These are phyloP conservation scores for Penicillium antarcticum DNA, from an alignment of 495 filamentous ascomycete genomes.

Conservation along the genomic window DNA sequence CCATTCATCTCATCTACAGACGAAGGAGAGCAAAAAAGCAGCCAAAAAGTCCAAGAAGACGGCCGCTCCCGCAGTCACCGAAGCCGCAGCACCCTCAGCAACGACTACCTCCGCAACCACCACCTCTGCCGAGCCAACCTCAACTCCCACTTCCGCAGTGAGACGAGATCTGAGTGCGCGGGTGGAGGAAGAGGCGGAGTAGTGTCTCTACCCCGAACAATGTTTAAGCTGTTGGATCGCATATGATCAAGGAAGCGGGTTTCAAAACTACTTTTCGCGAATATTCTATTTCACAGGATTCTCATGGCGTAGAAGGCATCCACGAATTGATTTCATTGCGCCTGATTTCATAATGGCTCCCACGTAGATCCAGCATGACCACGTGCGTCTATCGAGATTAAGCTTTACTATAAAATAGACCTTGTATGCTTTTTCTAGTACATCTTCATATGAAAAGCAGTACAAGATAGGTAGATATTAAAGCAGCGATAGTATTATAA, in stretches of 20 bases:
- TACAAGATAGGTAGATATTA: no score
- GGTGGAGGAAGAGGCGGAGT: constrained; percentile 67
- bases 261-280: background rate
- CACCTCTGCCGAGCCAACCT: constrained; percentile 53
- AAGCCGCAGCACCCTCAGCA: constrained; percentile 35
- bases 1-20: constrained; percentile 15
- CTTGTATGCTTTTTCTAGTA: no score
- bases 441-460: no score
- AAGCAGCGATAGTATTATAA: no score
- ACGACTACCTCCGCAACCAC: constrained; percentile 53
- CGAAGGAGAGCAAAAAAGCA: constrained; percentile 59
- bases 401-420: no score
- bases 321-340: background rate
- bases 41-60: constrained; percentile 60
- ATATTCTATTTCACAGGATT: background rate
- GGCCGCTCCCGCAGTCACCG: constrained; percentile 17
- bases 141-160: constrained; percentile 35
- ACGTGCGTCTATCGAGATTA: no score
- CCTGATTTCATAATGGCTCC: no score
- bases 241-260: background rate
- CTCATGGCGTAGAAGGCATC: background rate
- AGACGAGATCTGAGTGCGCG: constrained; percentile 55
- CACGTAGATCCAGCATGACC: no score
- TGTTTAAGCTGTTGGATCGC: background rate
- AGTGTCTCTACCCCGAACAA: constrained; percentile 25